Percentiles rank a stretch among this genome's conserved stretches.
Evolutionary conservation across 192 early-diverging fungal species (phyloP).

Genomic region (Chytriomyces sp.): DNA sequence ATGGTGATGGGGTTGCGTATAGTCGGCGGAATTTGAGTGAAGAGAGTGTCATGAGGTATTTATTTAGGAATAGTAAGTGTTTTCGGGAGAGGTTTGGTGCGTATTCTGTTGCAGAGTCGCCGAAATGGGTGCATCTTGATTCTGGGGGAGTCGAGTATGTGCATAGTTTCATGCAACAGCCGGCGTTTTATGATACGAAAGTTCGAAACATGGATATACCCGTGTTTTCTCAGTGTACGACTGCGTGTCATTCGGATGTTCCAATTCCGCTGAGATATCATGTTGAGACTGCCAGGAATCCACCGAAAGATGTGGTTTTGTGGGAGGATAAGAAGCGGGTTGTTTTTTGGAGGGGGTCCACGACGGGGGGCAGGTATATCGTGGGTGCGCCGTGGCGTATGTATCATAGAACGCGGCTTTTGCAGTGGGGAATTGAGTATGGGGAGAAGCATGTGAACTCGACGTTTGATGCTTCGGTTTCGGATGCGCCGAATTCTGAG

Average conservation of each 20-base stretch:
- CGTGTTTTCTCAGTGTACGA: conserved; percentile 10
- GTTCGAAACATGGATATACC: not conserved
- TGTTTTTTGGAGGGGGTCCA: conserved; percentile 23
- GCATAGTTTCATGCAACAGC: conserved; percentile 12
- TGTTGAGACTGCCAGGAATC: not conserved
- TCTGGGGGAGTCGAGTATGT: not conserved
- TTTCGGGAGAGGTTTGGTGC: not conserved
- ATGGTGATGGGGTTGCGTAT: not conserved
- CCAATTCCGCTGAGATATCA: conserved; percentile 1
- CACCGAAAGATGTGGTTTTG: not conserved
- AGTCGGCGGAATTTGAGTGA: not conserved
- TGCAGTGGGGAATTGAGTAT: conserved; percentile 4
- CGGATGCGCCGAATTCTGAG: not conserved
- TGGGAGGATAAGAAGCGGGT: conserved; percentile 16
- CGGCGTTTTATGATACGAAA: not conserved
- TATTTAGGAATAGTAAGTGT: conserved; percentile 7
- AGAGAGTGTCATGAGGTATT: not conserved
- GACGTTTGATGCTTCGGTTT: not conserved
- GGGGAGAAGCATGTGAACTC: not conserved
- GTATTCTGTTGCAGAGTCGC: not conserved
- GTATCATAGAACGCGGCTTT: conserved; percentile 20
- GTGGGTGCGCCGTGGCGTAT: conserved; percentile 5
- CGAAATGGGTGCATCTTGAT: not conserved
- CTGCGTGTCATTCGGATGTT: conserved; percentile 2
- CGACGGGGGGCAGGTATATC: conserved; percentile 8